These are phyloP conservation scores for Neopestalotiopsis sp. DNA, from an alignment of 2,329 filamentous ascomycete species.

Conservation along the genomic window DNA sequence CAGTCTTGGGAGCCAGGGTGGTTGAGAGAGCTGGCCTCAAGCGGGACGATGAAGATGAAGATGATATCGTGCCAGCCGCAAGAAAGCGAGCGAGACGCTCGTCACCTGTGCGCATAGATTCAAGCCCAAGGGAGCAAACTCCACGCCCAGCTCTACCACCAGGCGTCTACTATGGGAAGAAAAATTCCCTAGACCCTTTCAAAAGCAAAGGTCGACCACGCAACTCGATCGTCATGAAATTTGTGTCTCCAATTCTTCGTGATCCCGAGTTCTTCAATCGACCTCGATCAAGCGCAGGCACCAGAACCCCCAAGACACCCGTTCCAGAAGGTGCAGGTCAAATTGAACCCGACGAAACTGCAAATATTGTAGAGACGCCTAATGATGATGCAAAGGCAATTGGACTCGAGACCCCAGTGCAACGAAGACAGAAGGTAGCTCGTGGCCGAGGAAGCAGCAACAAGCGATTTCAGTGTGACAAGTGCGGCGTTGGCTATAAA, in stretches of 20 bases:
- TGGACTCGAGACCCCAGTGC: not conserved
- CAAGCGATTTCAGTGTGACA: conserved; percentile 52
- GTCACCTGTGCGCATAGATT: not conserved
- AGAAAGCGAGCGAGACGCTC: not conserved
- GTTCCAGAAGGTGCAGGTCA: not conserved
- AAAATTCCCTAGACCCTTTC: conserved; percentile 33
- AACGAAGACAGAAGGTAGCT: not conserved
- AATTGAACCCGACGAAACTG: not conserved
- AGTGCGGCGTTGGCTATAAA: conserved; percentile 60
- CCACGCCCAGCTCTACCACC: conserved; percentile 12
- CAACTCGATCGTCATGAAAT: conserved; percentile 36
- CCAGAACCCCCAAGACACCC: too few species aligned
- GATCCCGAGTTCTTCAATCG: conserved; percentile 25
- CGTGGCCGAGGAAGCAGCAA: conserved; percentile 4
- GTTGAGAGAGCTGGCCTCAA: not conserved
- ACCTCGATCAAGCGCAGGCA: not conserved
- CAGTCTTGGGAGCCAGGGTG: not conserved
- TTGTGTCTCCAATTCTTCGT: conserved; percentile 32
- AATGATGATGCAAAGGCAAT: not conserved
- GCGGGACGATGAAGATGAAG: not conserved
- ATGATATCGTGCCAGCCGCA: not conserved
- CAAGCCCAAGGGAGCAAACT: not conserved
- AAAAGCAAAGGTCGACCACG: conserved; percentile 32
- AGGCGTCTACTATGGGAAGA: conserved; percentile 32
- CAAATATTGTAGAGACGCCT: not conserved